Evolutionary conservation across 306 rosid genomes (phyloP), one percentile per base, ranked within the genome.

Genomic region (Prunus kanzakura): DNA sequence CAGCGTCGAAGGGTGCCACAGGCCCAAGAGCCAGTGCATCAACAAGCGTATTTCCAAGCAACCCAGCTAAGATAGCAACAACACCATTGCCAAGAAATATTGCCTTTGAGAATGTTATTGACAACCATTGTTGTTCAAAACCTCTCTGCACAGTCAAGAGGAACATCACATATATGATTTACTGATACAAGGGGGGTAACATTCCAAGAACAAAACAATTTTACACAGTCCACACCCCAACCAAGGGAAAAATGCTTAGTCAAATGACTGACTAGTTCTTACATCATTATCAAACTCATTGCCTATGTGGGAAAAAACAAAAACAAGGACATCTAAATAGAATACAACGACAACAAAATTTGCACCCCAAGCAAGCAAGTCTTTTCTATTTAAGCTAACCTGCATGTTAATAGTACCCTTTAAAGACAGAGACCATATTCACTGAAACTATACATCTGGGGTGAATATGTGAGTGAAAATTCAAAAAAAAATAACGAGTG

Each of bases 71-170:
- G 84, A 96, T 96, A 83, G 99, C 99, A 76, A 89, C 85, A 72
- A 96, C 97, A 69, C 99, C 99, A 80, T 96, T 96, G 80, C 99
- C 98, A 81, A 96, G 93, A 88, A 96, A 96, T 86, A 96, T 87
- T 46, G 99, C 99, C 89, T 96, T 96, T 13, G 99, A 88, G 82
- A 96, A 96, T 78, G 99, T 91, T 52, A 90, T 79, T 8, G 99
- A 96, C 71, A 96, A 70, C 99, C 99, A 96, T 76, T 96, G 99
- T 85, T 88, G 97, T 50, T 96, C 99, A 83, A 91, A 96, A 68
- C 94, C 90, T 87, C 96, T 93, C 99, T 96, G 96, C 79, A 82
- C 23, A 55, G 61, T 69, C 16, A 76, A 54, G 43, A 55, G 32
- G 41, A n/a, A 18, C 22, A 19, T 45, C 25, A 74, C 14, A 46